phyloP scores from a whole-genome alignment of 1,284 basidiomycete species.

The Cystobasidium pallidum region DNA sequence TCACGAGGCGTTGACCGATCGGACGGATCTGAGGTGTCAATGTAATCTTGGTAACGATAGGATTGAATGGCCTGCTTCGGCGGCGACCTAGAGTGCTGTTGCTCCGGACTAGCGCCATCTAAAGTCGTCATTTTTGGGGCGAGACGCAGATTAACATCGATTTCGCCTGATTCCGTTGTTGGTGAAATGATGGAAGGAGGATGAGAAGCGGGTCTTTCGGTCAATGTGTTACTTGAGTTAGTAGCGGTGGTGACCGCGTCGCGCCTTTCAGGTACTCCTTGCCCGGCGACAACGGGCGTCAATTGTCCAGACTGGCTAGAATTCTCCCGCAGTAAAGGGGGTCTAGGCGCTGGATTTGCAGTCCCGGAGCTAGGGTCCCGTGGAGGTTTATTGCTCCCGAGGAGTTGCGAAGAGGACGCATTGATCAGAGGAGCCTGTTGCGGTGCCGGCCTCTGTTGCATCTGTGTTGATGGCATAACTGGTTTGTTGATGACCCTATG shows the following conservation, averaged over 20 bases:
- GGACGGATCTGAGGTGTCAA: neutral
- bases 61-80: neutral
- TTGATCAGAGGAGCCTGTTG: neutral
- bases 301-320: neutral
- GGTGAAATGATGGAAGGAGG: neutral
- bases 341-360: neutral
- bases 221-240: neutral
- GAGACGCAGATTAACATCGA: neutral
- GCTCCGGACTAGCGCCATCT: neutral
- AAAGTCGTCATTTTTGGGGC: neutral
- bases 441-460: slow-evolving; percentile 23
- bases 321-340: neutral
- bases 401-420: neutral
- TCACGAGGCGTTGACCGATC: neutral
- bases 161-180: neutral
- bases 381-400: no score
- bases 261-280: neutral
- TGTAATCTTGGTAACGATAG: slow-evolving; percentile 17
- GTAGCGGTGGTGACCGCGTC: neutral
- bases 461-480: slow-evolving; percentile 18
- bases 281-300: neutral
- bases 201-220: slow-evolving; percentile 1
- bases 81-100: neutral
- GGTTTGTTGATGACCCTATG: slow-evolving; percentile 42
- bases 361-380: neutral